Evolutionary conservation across 768 basidiomycete genomes (phyloP).

Genomic region (Suillus weaverae): DNA sequence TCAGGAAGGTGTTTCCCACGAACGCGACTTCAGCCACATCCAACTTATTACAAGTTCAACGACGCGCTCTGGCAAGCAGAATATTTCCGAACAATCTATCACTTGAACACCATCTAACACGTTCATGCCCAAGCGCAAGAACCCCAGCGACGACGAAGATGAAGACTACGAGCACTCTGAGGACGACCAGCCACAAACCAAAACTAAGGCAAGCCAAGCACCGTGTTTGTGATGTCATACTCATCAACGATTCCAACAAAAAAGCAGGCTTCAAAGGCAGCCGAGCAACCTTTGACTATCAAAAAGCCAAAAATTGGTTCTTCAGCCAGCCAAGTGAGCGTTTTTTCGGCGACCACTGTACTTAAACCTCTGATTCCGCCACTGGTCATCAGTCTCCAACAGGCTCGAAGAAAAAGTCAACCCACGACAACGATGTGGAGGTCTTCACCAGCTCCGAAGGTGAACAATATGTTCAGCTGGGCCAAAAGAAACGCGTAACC

Average conservation of each 20-base stretch:
- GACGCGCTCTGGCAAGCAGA: constrained; percentile 10
- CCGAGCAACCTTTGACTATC: constrained; percentile 19
- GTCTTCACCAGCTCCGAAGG: constrained; percentile 27
- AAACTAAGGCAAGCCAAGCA: neutral
- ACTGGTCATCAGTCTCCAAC: constrained; percentile 15
- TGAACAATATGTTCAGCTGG: constrained; percentile 60
- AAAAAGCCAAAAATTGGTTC: constrained; percentile 39
- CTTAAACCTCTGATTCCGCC: constrained; percentile 18
- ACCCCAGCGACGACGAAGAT: constrained; percentile 20
- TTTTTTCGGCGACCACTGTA: neutral
- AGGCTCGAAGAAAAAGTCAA: neutral
- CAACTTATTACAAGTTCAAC: constrained; percentile 9
- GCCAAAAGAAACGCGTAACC: constrained; percentile 69
- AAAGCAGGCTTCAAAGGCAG: constrained; percentile 8
- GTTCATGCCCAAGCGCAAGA: constrained; percentile 20
- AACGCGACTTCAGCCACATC: constrained; percentile 1
- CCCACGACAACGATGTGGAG: constrained; percentile 4
- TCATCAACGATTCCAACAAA: neutral
- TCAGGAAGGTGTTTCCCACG: constrained; percentile 32
- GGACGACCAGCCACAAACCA: neutral
- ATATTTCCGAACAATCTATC: neutral
- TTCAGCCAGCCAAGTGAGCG: constrained; percentile 4
- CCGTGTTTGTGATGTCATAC: neutral
- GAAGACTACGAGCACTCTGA: constrained; percentile 14
- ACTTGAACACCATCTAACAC: neutral